Conservation (phyloP, 2,329 filamentous ascomycete species). For the Periglandula ipomoeae region DNA sequence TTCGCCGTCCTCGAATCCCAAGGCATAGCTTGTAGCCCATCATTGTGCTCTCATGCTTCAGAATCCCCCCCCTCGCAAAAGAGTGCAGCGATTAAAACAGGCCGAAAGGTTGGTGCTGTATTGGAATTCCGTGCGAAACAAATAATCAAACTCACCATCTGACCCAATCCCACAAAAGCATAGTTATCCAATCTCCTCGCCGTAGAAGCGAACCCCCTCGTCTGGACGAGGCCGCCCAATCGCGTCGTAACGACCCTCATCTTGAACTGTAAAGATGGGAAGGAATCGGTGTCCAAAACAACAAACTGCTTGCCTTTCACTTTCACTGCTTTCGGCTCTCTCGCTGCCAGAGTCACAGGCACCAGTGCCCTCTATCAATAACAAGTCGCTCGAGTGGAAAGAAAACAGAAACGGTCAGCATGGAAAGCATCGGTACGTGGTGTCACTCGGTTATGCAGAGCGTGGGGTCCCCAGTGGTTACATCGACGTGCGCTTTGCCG, state of each 20-base stretch:
- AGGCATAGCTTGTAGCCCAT: no score
- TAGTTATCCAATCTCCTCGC: constrained; percentile 40
- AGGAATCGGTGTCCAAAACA: no score
- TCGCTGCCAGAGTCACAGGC: no score
- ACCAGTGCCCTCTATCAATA: no score
- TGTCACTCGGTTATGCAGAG: constrained; percentile 7
- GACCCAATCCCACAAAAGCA: constrained; percentile 51
- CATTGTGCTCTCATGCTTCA: no score
- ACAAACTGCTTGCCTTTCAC: no score
- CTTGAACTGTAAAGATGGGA: neutral
- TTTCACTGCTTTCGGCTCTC: no score
- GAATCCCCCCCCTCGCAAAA: no score
- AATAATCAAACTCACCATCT: constrained; percentile 40
- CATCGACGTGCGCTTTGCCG: neutral
- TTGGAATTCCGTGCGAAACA: neutral
- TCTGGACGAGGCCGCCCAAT: constrained; percentile 24
- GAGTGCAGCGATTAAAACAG: neutral
- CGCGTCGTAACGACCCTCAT: constrained; percentile 16
- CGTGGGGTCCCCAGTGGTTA: constrained; percentile 15
- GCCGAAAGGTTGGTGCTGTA: neutral
- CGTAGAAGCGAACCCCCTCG: constrained; percentile 42
- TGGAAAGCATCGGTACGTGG: neutral
- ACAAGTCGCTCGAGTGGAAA: no score
- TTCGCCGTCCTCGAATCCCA: no score
- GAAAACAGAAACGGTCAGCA: no score